These are phyloP conservation scores for Ligustrum vulgare DNA, from an alignment of 257 asterid species.

Conservation along the genomic window DNA sequence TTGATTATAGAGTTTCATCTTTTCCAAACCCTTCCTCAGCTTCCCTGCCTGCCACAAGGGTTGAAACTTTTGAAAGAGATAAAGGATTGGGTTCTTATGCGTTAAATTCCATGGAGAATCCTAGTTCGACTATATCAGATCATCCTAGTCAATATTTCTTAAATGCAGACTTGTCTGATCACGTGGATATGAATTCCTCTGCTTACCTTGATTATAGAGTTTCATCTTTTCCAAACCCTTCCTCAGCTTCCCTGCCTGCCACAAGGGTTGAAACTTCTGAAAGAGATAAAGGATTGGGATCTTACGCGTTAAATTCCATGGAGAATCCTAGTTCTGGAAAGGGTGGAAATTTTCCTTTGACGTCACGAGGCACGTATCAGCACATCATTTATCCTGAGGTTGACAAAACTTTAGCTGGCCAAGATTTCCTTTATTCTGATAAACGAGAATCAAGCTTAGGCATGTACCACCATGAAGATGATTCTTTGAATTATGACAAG, in stretches of 20 bases:
- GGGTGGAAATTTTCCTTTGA: slow-evolving; percentile 21
- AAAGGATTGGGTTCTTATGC: slow-evolving; percentile 20
- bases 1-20: slow-evolving; percentile 28
- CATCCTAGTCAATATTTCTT: slow-evolving; percentile 23
- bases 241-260: slow-evolving; percentile 19
- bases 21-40: slow-evolving; percentile 24
- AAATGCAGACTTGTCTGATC: slow-evolving; percentile 26
- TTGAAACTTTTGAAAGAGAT: slow-evolving; percentile 27
- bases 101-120: slow-evolving; percentile 24
- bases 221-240: slow-evolving; percentile 26
- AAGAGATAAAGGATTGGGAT: slow-evolving; percentile 20
- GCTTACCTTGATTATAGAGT: slow-evolving; percentile 30
- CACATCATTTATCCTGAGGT: slow-evolving; percentile 27
- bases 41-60: slow-evolving; percentile 17
- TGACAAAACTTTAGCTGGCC: slow-evolving; percentile 27
- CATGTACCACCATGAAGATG: slow-evolving; percentile 30
- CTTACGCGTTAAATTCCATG: slow-evolving; percentile 26
- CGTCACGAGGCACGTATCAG: slow-evolving; percentile 25
- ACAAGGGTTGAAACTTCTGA: slow-evolving; percentile 21
- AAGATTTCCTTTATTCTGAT: slow-evolving; percentile 21
- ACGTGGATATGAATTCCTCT: slow-evolving; percentile 32
- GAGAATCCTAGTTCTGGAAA: slow-evolving; percentile 24
- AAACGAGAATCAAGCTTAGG: slow-evolving; percentile 20
- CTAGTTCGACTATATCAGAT: slow-evolving; percentile 17
- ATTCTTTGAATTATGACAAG: slow-evolving; percentile 30